Percentiles rank a stretch among this genome's conserved stretches.
These are phyloP conservation scores for Starmerella tilneyi DNA, from an alignment of 805 yeast genomes.

Conservation along the genomic window DNA sequence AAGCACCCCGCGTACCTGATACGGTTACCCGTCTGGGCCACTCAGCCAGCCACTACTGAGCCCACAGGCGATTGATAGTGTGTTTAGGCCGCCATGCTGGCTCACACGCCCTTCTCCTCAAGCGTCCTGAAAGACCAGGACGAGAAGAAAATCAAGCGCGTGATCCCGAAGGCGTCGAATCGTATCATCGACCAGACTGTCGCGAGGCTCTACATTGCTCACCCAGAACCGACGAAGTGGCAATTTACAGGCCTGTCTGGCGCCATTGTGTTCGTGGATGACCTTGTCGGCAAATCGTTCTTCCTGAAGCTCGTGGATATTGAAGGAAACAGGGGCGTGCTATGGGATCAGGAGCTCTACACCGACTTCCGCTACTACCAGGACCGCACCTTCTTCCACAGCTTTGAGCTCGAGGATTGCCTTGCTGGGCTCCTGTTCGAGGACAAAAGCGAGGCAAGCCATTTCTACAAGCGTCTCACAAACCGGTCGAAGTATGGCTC, in stretches of 20 bases:
- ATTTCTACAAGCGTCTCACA: constrained; percentile 67
- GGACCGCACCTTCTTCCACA: constrained; percentile 88
- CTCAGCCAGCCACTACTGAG: constrained; percentile 1
- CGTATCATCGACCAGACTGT: constrained; percentile 84
- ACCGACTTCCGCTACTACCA: constrained; percentile 82
- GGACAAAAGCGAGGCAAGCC: constrained; percentile 78
- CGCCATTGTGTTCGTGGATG: constrained; percentile 79
- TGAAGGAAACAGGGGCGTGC: constrained; percentile 65
- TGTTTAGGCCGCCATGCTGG: constrained; percentile 15
- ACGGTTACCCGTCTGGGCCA: background rate
- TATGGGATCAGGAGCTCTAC: constrained; percentile 96
- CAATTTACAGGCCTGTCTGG: constrained; percentile 80
- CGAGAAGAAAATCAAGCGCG: constrained; percentile 81
- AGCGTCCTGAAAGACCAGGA: constrained; percentile 40
- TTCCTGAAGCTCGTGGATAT: constrained; percentile 85
- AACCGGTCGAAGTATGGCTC: constrained; percentile 73
- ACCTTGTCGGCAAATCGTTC: constrained; percentile 86
- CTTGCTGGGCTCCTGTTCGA: constrained; percentile 79
- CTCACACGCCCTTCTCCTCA: constrained; percentile 21
- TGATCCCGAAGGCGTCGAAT: constrained; percentile 77
- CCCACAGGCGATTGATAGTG: background rate
- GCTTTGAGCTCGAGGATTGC: constrained; percentile 89
- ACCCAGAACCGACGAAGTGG: constrained; percentile 77
- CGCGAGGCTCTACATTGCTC: constrained; percentile 80
- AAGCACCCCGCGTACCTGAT: background rate